Conservation (phyloP, 257 asterid species). For the Cordia subcordata region DNA sequence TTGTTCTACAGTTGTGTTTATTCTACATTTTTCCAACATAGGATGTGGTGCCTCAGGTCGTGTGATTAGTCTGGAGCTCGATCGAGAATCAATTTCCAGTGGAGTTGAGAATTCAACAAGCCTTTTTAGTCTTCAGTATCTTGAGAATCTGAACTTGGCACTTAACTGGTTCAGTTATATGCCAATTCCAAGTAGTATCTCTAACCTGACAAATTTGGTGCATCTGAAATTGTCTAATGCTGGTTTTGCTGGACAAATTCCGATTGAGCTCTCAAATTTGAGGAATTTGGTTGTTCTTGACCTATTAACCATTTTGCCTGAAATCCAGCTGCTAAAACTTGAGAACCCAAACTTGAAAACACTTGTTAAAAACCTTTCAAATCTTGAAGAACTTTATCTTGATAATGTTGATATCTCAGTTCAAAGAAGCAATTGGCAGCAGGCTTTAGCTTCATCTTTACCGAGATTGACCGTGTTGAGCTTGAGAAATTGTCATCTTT, state of each 20-base stretch:
- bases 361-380: conserved; percentile 3
- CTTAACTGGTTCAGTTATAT: conserved; percentile 7
- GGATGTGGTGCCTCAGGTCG: conserved; percentile 7
- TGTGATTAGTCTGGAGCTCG: too few relatives aligned
- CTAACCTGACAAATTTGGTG: conserved; percentile 4
- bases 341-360: conserved; percentile 7
- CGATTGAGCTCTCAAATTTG: conserved; percentile 2
- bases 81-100: conserved; percentile 34
- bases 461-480: conserved; percentile 10
- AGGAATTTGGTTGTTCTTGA: conserved; percentile 8
- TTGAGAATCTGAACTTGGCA: conserved; percentile 18
- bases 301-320: conserved; percentile 4
- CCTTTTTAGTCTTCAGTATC: conserved; percentile 15
- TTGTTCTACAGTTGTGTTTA: too few relatives aligned
- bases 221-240: conserved; percentile 14
- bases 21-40: too few relatives aligned
- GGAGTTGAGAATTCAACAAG: conserved; percentile 21
- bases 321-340: neutral
- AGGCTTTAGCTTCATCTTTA: conserved; percentile 17
- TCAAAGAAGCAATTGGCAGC: conserved; percentile 12
- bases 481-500: neutral
- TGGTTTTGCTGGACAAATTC: conserved; percentile 11
- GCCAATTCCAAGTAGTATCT: conserved; percentile 9
- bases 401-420: conserved; percentile 21
- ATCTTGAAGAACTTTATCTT: conserved; percentile 8